Base-by-base conservation (phyloP, 164 flowering plant species). In the Nymphaea thermarum region DNA sequence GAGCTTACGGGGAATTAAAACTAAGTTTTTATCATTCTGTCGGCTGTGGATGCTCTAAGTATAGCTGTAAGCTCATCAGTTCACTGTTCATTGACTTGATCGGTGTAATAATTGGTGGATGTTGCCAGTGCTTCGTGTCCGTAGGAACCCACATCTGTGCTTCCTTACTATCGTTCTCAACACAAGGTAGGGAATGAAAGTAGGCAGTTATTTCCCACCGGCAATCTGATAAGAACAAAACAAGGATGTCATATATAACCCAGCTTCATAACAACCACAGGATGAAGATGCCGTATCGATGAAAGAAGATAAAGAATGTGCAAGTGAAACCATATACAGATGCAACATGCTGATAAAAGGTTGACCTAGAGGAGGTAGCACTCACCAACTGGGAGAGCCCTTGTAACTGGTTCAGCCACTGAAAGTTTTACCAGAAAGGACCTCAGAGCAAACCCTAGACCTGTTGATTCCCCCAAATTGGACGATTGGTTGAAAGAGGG, bases 181-280 rank as follows among this genome's bases (percentile, higher is more conserved):
- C 53, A 45, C 53, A 45, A 43, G 99, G 92, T 42, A 88, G 81
- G 47, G 84, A 63, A 15, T 78, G 79, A n/a, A 95, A 87, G 70
- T 87, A 85, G 10, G 86, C 87, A 2, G 85, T 83, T 68, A 95
- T 85, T 73, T 92, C 98, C 99, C 99, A 95, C 73, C 86, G 84
- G 84, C 88, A 90, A 79, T 80, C 96, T 91, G 77, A 16, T 25
- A 61, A 61, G 63, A 61, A 61, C 17, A 16, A 5, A 61, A 16
- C 11, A 61, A 15, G 5, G 42, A 65, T 11, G 7, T 18, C 60
- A 63, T 73, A 57, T 5, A 4, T 44, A 74, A 6, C 10, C 15
- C 41, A 62, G 36, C 25, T 25, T 25, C 36, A 25, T 25, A 25
- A 25, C 36, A 25, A 25, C 36, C 36, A 25, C 36, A 25, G 36